A percentile compares a stretch with the other conserved stretches of the same genome.
Conservation (phyloP, 208 protist genomes). For the Crithidia thermophila region DNA sequence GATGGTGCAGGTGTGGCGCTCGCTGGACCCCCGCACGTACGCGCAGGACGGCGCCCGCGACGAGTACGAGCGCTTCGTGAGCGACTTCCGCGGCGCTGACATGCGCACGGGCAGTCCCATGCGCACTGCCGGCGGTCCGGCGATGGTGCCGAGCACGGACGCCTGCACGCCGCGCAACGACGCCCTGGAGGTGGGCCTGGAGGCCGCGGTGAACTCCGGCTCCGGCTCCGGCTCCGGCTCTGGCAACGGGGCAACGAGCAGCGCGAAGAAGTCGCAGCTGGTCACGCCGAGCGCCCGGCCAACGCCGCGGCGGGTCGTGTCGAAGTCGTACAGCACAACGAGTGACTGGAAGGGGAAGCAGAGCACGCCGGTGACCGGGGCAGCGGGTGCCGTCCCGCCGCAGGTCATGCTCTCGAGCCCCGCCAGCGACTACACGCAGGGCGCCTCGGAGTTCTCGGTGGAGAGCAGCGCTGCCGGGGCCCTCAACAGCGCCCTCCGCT, state of each 20-base stretch:
- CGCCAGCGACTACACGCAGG: slow-evolving; percentile 51
- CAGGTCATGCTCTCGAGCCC: slow-evolving; percentile 50
- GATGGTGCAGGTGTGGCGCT: slow-evolving; percentile 61
- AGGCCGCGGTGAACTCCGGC: slow-evolving; percentile 1
- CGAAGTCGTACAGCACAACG: slow-evolving; percentile 48
- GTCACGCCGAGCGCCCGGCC: slow-evolving; percentile 80
- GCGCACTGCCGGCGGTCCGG: background rate
- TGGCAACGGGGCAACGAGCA: slow-evolving; percentile 10
- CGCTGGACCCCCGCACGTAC: slow-evolving; percentile 38
- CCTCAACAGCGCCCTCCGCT: slow-evolving; percentile 18
- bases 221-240: slow-evolving; percentile 7
- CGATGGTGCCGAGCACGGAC: slow-evolving; percentile 13
- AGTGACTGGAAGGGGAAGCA: slow-evolving; percentile 36
- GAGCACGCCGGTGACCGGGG: slow-evolving; percentile 13
- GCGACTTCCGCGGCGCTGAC: slow-evolving; percentile 30
- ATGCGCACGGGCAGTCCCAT: background rate
- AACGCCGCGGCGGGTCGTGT: slow-evolving; percentile 70
- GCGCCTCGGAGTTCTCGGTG: slow-evolving; percentile 47
- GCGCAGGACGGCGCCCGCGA: slow-evolving; percentile 23
- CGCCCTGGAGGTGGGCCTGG: slow-evolving; percentile 3
- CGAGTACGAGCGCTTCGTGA: slow-evolving; percentile 41
- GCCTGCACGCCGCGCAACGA: slow-evolving; percentile 29
- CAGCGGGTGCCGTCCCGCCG: slow-evolving; percentile 11
- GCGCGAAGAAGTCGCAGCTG: slow-evolving; percentile 32
- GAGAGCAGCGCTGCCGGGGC: slow-evolving; percentile 30